phyloP scores from a whole-genome alignment of 2,329 filamentous ascomycete genomes.

The Dactylonectria macrodidyma region DNA sequence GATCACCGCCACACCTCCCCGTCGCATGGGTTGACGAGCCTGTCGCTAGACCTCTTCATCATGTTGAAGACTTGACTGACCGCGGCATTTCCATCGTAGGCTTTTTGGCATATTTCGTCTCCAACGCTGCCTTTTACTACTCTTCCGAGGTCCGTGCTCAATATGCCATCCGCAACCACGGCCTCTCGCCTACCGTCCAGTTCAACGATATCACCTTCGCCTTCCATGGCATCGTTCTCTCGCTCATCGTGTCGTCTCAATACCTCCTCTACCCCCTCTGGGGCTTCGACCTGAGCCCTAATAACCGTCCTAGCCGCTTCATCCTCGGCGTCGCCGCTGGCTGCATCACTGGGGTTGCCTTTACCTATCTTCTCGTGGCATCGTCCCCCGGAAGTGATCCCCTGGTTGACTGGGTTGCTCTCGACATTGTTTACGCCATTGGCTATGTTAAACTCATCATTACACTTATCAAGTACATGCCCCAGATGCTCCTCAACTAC shows the following conservation, averaged over 20 bases:
- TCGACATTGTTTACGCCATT: constrained; percentile 77
- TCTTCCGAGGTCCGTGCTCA: constrained; percentile 83
- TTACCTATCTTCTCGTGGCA: constrained; percentile 64
- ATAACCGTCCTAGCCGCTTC: constrained; percentile 69
- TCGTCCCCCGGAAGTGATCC: constrained; percentile 55
- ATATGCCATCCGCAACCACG: constrained; percentile 85
- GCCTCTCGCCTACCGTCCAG: constrained; percentile 85
- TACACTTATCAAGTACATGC: constrained; percentile 93
- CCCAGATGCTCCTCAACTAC: constrained; percentile 87
- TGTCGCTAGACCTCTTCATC: neutral
- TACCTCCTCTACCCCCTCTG: constrained; percentile 80
- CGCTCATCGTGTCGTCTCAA: constrained; percentile 82
- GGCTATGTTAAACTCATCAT: constrained; percentile 92
- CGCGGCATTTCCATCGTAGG: constrained; percentile 58
- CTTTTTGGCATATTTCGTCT: constrained; percentile 82
- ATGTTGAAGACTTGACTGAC: constrained; percentile 33
- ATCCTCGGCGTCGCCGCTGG: constrained; percentile 81
- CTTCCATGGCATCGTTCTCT: constrained; percentile 82
- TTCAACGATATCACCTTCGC: constrained; percentile 94
- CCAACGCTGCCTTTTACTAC: constrained; percentile 82
- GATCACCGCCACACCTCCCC: constrained; percentile 31
- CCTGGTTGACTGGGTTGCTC: constrained; percentile 69
- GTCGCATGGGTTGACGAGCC: constrained; percentile 22
- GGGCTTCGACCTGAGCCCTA: constrained; percentile 77
- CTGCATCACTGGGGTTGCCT: constrained; percentile 72